phyloP scores from a whole-genome alignment of 2,329 filamentous ascomycete genomes.

The Penicillium sp. region DNA sequence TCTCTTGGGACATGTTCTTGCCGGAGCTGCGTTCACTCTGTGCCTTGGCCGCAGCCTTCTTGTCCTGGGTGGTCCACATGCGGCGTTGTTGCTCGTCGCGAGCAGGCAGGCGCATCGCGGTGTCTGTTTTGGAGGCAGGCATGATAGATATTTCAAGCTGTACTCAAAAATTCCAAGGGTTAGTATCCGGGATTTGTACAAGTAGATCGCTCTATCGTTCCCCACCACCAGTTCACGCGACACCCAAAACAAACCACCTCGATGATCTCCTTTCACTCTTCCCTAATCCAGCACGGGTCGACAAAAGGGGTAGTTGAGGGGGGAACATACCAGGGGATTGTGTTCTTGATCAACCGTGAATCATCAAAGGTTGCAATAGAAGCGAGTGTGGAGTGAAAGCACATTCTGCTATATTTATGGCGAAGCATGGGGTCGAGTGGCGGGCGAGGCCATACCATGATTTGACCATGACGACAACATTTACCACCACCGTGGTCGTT shows the following conservation, averaged over 20 bases:
- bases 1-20: slow-evolving; percentile 11
- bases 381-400: not conserved
- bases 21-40: slow-evolving; percentile 10
- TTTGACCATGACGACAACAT: slow-evolving; percentile 33
- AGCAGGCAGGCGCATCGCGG: slow-evolving; percentile 25
- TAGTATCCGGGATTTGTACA: not conserved
- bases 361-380: not conserved
- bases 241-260: not conserved
- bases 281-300: slow-evolving; percentile 4
- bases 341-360: not conserved
- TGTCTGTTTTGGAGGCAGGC: slow-evolving; percentile 33
- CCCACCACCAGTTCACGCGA: not conserved
- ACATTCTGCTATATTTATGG: slow-evolving; percentile 15
- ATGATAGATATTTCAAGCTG: slow-evolving; percentile 19
- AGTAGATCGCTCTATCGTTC: not conserved
- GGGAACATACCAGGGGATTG: slow-evolving; percentile 12
- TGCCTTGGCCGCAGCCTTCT: slow-evolving; percentile 18
- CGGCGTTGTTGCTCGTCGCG: slow-evolving; percentile 23
- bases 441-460: slow-evolving; percentile 24
- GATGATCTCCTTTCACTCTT: not conserved
- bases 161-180: not conserved
- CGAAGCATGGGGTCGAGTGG: slow-evolving; percentile 19
- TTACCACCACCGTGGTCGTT: slow-evolving; percentile 18
- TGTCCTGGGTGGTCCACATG: slow-evolving; percentile 27
- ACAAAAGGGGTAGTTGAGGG: slow-evolving; percentile 2